Evolutionary conservation across 768 basidiomycete species (phyloP).

Genomic region (Termitomyces sp.): DNA sequence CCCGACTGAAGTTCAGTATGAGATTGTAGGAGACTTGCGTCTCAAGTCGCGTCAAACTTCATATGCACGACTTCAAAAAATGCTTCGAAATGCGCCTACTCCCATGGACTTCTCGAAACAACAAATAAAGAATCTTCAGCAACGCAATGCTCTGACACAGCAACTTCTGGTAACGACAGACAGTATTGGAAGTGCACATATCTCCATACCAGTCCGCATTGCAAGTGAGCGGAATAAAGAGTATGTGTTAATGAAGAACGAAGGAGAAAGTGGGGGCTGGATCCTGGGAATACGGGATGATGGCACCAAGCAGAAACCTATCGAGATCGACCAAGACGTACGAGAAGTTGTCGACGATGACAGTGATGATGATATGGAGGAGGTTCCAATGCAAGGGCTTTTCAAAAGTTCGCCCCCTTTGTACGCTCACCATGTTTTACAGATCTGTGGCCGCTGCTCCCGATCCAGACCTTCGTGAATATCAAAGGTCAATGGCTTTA

Average conservation of each 20-base stretch:
- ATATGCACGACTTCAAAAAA: constrained; percentile 85
- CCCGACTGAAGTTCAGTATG: constrained; percentile 96
- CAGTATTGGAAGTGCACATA: constrained; percentile 84
- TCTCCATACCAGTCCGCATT: constrained; percentile 90
- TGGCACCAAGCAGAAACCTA: constrained; percentile 82
- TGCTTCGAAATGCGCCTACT: constrained; percentile 77
- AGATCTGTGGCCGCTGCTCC: constrained; percentile 35
- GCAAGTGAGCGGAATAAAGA: constrained; percentile 94
- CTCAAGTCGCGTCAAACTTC: constrained; percentile 94
- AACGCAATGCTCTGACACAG: constrained; percentile 90
- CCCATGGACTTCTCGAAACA: constrained; percentile 95
- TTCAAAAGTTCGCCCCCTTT: not conserved
- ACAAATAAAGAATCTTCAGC: constrained; percentile 87
- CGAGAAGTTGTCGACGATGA: constrained; percentile 29
- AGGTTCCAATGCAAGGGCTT: constrained; percentile 62
- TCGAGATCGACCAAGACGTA: constrained; percentile 75
- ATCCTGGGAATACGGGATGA: constrained; percentile 88
- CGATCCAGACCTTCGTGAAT: constrained; percentile 66
- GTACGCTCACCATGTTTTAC: not conserved
- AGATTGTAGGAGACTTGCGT: constrained; percentile 94
- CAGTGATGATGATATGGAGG: constrained; percentile 75
- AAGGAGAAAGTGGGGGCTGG: constrained; percentile 88
- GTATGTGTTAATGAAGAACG: constrained; percentile 94
- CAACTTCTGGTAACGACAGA: constrained; percentile 91
- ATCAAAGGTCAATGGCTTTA: constrained; percentile 60